phyloP scores from a whole-genome alignment of 2,329 filamentous ascomycete species.

The Monosporascus sp. region DNA sequence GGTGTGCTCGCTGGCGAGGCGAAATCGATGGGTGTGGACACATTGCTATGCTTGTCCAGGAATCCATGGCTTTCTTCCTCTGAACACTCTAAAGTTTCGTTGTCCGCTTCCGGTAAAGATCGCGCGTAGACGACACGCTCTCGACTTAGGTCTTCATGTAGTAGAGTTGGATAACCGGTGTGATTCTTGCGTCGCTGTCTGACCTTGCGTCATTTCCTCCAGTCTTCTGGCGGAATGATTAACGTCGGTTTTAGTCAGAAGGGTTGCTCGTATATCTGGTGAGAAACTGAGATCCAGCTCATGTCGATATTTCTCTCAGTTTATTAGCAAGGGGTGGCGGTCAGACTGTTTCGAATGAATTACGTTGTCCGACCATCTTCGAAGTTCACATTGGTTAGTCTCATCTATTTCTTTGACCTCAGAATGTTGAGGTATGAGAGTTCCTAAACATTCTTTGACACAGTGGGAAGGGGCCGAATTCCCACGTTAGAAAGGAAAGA shows the following conservation, averaged over 20 bases:
- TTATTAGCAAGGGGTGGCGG: background rate
- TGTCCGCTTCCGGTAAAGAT: background rate
- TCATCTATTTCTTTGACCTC: background rate
- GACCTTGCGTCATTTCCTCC: conserved; percentile 1
- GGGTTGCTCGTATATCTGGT: background rate
- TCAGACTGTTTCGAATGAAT: background rate
- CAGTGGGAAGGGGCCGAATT: conserved; percentile 5
- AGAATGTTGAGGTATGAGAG: background rate
- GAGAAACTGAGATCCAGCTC: background rate
- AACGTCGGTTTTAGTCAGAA: background rate
- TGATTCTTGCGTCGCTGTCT: background rate
- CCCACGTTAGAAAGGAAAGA: conserved; percentile 6
- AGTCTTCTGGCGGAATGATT: background rate
- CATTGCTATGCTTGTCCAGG: background rate
- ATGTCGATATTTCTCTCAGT: background rate
- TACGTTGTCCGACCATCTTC: background rate
- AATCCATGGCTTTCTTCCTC: background rate
- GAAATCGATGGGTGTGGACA: background rate
- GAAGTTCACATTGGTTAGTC: background rate
- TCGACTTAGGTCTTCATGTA: conserved; percentile 7
- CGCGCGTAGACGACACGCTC: conserved; percentile 4
- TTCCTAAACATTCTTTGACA: background rate
- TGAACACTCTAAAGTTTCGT: background rate
- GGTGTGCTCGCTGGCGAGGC: background rate
- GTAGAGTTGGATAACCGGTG: conserved; percentile 2